Conservation (phyloP, 2,329 filamentous ascomycete genomes). For the Aspergillus sp. region DNA sequence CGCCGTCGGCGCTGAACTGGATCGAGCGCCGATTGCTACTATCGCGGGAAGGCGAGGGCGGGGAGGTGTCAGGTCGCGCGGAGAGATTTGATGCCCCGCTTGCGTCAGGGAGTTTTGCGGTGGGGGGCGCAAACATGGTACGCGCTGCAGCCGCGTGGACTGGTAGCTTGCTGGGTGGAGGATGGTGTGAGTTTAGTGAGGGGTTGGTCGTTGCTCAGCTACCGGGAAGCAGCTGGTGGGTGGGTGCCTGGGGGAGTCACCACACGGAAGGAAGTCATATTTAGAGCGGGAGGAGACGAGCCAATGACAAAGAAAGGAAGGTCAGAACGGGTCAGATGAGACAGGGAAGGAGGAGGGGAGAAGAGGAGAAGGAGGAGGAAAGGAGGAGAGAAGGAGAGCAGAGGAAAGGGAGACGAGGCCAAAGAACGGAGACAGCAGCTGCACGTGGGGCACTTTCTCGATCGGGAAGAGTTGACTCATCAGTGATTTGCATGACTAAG, state of each 20-base stretch:
- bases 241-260: constrained; percentile 15
- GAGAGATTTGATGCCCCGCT: constrained; percentile 2
- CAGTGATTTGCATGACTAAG: not conserved
- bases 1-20: constrained; percentile 26
- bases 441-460: not conserved
- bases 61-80: constrained; percentile 2
- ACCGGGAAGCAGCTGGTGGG: constrained; percentile 21
- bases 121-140: constrained; percentile 5
- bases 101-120: constrained; percentile 4
- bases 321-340: not conserved
- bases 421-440: constrained; percentile 3
- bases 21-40: constrained; percentile 27
- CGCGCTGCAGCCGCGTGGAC: too few relatives aligned
- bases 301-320: not conserved
- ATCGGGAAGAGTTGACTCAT: not conserved
- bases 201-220: constrained; percentile 11
- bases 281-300: constrained; percentile 6
- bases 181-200: too few relatives aligned
- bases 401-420: not conserved
- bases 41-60: constrained; percentile 15
- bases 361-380: not conserved
- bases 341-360: not conserved
- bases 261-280: constrained; percentile 13
- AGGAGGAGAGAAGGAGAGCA: constrained; percentile 4
- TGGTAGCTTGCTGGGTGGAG: too few relatives aligned